phyloP scores from a whole-genome alignment of 148 eudicot genomes.

The Limonium bicolor region DNA sequence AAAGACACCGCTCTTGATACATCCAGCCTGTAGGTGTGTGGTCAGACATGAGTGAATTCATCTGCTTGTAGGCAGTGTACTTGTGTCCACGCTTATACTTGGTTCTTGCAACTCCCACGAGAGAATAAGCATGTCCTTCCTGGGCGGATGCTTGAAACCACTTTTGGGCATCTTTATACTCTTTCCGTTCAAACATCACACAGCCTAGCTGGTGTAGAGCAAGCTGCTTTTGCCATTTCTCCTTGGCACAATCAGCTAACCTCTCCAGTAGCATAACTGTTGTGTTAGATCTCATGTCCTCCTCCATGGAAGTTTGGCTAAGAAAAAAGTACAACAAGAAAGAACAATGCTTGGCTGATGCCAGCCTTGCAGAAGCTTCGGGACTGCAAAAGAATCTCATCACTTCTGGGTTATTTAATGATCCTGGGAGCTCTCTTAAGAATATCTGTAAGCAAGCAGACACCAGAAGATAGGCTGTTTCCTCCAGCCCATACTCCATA shows the following conservation, averaged over 20 bases:
- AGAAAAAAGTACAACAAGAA: constrained; percentile 61
- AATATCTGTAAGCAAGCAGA: constrained; percentile 69
- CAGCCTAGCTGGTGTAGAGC: constrained; percentile 76
- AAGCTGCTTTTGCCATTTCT: constrained; percentile 64
- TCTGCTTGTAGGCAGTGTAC: constrained; percentile 54
- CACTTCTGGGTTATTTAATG: constrained; percentile 34
- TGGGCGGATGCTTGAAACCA: constrained; percentile 59
- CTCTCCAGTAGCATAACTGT: constrained; percentile 53
- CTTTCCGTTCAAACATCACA: constrained; percentile 52
- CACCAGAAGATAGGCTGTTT: constrained; percentile 56
- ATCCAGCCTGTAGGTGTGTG: constrained; percentile 76
- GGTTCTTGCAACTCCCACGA: constrained; percentile 66
- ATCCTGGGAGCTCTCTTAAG: constrained; percentile 57
- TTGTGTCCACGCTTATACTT: constrained; percentile 68
- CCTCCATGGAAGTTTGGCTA: constrained; percentile 63
- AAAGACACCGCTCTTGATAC: constrained; percentile 75
- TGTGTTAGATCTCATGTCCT: constrained; percentile 38
- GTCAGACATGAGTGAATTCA: constrained; percentile 40
- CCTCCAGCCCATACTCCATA: constrained; percentile 76
- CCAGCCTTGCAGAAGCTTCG: constrained; percentile 41
- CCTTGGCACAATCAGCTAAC: constrained; percentile 44
- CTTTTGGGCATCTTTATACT: constrained; percentile 56
- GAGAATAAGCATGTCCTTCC: constrained; percentile 68
- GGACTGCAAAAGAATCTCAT: constrained; percentile 37
- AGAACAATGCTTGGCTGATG: constrained; percentile 49